Base-by-base conservation (phyloP, 2,329 filamentous ascomycete genomes). In the Sporothrix inflata region DNA sequence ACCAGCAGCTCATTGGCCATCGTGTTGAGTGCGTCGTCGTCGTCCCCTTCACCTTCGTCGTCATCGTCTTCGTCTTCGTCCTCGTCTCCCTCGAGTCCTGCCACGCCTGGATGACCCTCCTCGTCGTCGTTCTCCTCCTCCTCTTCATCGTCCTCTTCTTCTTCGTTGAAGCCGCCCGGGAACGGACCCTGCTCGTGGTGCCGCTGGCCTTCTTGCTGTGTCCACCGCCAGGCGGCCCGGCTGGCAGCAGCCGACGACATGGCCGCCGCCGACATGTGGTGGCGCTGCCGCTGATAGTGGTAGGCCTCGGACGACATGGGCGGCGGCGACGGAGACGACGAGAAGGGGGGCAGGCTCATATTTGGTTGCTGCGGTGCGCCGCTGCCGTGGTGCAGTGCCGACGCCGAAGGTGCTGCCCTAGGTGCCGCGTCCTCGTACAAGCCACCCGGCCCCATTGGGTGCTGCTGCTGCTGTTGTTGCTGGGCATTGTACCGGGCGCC, bases 91-190 rank as follows among this genome's bases (percentile, higher is more conserved):
- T 27, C 38, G 1, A 60, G 21, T 6, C 60, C 60, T 16, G 21
- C 38, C n/a, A 65, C 60, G 19, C 24, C 53, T 14, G 3, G 19
- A 5, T n/a, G 30, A 1, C 3, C 30, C 11, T 34, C 51, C 1
- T 67, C 49, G 19, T 7, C 27, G 19, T n/a, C 42, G 1, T 27
- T 34, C 12, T 68, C 42, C 1, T 68, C 47, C 19, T 73, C 71
- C 1, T 14, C 49, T 0, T 66, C 70, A 1, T 69, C 72, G 2
- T 68, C 72, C 11, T 73, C 73, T 1, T 67, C 71, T 5, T 70
- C 7, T 11, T 73, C 84, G 60, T 75, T 24, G 69, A 71, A 72
- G 24, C 73, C 73, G 3, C 27, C 55, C 14, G 71, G 19, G 65
- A 73, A 55, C 38, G 67, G 72, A 42, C 40, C 72, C 4, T 75